Percentiles rank a stretch among this genome's conserved stretches.
Evolutionary conservation across 306 rosid genomes (phyloP).

Genomic region (Senna tora): DNA sequence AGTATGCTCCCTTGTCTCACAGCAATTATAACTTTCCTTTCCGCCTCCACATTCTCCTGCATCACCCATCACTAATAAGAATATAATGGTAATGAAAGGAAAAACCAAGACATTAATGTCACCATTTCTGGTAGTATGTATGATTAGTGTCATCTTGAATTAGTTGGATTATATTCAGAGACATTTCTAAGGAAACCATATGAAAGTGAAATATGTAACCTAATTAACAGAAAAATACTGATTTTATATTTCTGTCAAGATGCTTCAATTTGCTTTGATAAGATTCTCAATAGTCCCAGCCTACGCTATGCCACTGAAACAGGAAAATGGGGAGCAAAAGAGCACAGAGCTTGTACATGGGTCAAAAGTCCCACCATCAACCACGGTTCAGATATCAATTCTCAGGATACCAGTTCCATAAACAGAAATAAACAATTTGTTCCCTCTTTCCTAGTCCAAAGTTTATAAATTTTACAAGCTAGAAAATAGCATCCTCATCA

Average conservation of each 20-base stretch:
- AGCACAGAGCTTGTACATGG: background rate
- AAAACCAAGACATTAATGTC: constrained; percentile 1
- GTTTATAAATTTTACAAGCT: background rate
- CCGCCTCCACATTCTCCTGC: constrained; percentile 60
- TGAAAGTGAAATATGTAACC: background rate
- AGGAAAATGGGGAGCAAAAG: constrained; percentile 19
- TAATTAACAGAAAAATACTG: background rate
- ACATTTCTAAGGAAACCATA: constrained; percentile 9
- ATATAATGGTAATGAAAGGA: background rate
- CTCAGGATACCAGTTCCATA: constrained; percentile 10
- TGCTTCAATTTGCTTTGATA: background rate
- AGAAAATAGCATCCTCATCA: background rate
- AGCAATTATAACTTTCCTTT: constrained; percentile 79
- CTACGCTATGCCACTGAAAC: constrained; percentile 8
- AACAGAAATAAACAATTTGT: constrained; percentile 1
- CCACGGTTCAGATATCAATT: background rate
- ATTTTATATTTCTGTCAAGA: background rate
- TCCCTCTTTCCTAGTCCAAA: background rate
- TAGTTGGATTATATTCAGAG: constrained; percentile 6
- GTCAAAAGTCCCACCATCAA: background rate
- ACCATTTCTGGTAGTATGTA: background rate
- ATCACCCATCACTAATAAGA: constrained; percentile 37
- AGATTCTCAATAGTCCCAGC: constrained; percentile 20
- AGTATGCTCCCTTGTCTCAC: constrained; percentile 87
- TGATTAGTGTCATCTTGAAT: background rate